phyloP scores from a whole-genome alignment of 108 stramenopile species.

The Cyclotella cryptica region DNA sequence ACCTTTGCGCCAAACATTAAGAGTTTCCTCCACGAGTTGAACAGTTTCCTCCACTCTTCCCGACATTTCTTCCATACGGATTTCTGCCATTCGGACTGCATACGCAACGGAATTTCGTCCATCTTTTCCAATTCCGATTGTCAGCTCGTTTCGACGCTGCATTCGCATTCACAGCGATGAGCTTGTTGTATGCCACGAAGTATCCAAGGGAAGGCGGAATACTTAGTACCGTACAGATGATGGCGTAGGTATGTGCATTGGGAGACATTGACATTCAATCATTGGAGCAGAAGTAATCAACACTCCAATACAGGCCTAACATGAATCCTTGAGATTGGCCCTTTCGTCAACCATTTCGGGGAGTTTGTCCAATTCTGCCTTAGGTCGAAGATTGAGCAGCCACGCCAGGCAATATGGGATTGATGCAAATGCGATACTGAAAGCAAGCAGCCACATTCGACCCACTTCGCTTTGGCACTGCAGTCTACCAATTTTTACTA shows the following conservation, averaged over 20 bases:
- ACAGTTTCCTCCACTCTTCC: slow-evolving; percentile 33
- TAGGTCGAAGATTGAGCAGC: slow-evolving; percentile 43
- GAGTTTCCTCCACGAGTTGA: slow-evolving; percentile 37
- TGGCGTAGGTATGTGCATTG: too few relatives aligned
- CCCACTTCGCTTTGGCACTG: slow-evolving; percentile 25
- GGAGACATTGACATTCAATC: too few relatives aligned
- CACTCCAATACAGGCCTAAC: too few relatives aligned
- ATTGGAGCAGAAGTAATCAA: too few relatives aligned
- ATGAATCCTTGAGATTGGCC: too few relatives aligned
- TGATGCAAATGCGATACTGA: slow-evolving; percentile 19
- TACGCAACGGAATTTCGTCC: slow-evolving; percentile 33
- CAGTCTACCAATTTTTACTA: background rate
- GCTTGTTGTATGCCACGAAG: slow-evolving; percentile 30
- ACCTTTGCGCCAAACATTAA: slow-evolving; percentile 19
- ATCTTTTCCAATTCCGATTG: slow-evolving; percentile 3
- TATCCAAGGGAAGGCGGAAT: too few relatives aligned
- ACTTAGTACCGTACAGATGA: too few relatives aligned
- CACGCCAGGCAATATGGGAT: slow-evolving; percentile 26
- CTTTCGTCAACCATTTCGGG: slow-evolving; percentile 38
- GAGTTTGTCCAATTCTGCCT: slow-evolving; percentile 28
- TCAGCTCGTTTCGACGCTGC: background rate
- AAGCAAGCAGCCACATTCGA: slow-evolving; percentile 11
- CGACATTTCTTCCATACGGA: slow-evolving; percentile 47
- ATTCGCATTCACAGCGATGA: slow-evolving; percentile 1
- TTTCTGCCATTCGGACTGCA: slow-evolving; percentile 47